These are phyloP conservation scores for Wickerhamomyces bisporus DNA, from an alignment of 805 yeast genomes.

Conservation along the genomic window DNA sequence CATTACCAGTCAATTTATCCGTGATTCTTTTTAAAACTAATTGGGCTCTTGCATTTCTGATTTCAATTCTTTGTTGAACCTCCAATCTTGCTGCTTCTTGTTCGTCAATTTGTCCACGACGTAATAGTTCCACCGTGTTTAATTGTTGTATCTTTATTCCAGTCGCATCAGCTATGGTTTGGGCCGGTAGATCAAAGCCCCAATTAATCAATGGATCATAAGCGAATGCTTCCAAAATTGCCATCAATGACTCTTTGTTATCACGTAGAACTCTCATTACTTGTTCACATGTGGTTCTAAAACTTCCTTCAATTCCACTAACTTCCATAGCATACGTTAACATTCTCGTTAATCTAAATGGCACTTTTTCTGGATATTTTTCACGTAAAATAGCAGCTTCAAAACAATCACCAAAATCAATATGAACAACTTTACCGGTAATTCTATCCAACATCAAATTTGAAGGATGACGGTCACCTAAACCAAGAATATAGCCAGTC, in stretches of 20 bases:
- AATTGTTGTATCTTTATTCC: conserved; percentile 64
- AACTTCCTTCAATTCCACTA: conserved; percentile 96
- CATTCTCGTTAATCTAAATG: conserved; percentile 95
- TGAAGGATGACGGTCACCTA: conserved; percentile 98
- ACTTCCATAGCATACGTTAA: conserved; percentile 98
- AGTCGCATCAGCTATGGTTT: conserved; percentile 67
- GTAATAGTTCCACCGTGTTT: conserved; percentile 64
- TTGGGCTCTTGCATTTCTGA: conserved; percentile 85
- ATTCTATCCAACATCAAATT: conserved; percentile 91
- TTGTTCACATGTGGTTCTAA: conserved; percentile 93
- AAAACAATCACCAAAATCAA: conserved; percentile 98
- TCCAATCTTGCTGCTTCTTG: conserved; percentile 70
- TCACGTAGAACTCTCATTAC: conserved; percentile 93
- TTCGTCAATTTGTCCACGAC: conserved; percentile 71
- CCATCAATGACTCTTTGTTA: conserved; percentile 95
- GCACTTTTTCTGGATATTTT: conserved; percentile 97
- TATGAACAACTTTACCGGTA: conserved; percentile 94
- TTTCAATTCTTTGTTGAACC: conserved; percentile 61
- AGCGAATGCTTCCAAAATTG: conserved; percentile 96
- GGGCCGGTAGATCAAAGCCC: conserved; percentile 94
- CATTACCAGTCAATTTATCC: conserved; percentile 91
- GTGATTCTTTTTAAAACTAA: conserved; percentile 85
- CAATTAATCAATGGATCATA: conserved; percentile 97
- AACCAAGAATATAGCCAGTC: conserved; percentile 95
- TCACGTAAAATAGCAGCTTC: conserved; percentile 97